Base-by-base conservation (phyloP, 169 alveolate species). In the Plasmodium falciparum region DNA sequence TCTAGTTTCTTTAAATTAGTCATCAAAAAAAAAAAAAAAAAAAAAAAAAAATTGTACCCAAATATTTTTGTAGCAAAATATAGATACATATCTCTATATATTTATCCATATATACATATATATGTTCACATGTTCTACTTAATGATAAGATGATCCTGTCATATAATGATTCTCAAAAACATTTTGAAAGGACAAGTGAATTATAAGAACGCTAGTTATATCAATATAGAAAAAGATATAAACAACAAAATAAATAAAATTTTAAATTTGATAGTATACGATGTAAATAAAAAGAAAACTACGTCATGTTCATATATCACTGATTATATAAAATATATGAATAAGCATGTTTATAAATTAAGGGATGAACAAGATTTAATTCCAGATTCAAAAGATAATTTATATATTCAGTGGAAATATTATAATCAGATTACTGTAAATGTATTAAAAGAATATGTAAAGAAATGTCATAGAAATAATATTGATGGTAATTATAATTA, bases 151-250 rank as follows among this genome's bases (percentile, higher is more conserved):
- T 17, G 67, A 17, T 17, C 29, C 67, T 24, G n/a, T 58, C 9
- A 29, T 39, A 59, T 59, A 17, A 73, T 73, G 85, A 17, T 8
- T 15, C 9, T 72, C 11, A 59, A 61, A 54, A 73, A 17, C 9
- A 6, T 73, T 15, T 2, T 73, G 50, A 49, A 20, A 17, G 66
- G 61, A 7, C 15, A 59, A 1, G 47, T 61, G 61, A 13, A 59
- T 59, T 49, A 39, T 26, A 39, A 39, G 47, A 39, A 39, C 9
- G 47, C 47, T 39, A 39, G 66, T 8, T 47, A 67, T 59, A 67
- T 66, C 43, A 15, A 33, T 73, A 26, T 83, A 56, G 91, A 83
- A 49, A 83, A 71, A 56, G 91, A 83, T 59, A 83, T 83, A 83
- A 72, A 58, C 49, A 63, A 24, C 49, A 69, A 72, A 33, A 39